phyloP scores from a whole-genome alignment of 2,329 filamentous ascomycete genomes.

The Aspergillus sp. region DNA sequence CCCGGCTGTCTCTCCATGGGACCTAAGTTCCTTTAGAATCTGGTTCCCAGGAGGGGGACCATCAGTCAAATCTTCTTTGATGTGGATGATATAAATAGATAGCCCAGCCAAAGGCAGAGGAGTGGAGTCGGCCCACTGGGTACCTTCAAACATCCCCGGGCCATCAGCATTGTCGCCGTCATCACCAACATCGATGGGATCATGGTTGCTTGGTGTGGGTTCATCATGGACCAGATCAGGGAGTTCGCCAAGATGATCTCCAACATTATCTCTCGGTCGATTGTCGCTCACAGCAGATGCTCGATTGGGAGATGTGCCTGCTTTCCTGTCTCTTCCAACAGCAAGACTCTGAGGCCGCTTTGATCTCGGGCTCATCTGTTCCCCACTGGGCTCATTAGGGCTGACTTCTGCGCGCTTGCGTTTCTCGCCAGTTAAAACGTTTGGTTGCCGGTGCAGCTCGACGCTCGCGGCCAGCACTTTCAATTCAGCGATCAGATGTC shows the following conservation, averaged over 20 bases:
- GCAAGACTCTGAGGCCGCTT: constrained; percentile 13
- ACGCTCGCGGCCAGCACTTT: constrained; percentile 67
- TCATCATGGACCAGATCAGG: constrained; percentile 2
- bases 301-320: neutral
- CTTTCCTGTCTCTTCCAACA: neutral
- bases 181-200: constrained; percentile 9
- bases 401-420: constrained; percentile 32
- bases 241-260: constrained; percentile 2
- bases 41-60: constrained; percentile 58
- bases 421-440: constrained; percentile 32
- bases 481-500: constrained; percentile 77
- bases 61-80: constrained; percentile 81
- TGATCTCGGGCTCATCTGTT: constrained; percentile 21
- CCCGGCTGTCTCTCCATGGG: constrained; percentile 59
- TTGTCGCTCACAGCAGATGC: neutral
- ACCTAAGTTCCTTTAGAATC: constrained; percentile 66
- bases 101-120: constrained; percentile 62
- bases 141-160: constrained; percentile 2
- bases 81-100: constrained; percentile 82
- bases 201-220: neutral
- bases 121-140: constrained; percentile 12
- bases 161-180: constrained; percentile 3
- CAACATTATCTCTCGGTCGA: neutral
- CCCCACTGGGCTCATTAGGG: constrained; percentile 8
- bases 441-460: constrained; percentile 42